phyloP scores from a whole-genome alignment of 2,329 filamentous ascomycete genomes.

The Fusarium proliferatum region DNA sequence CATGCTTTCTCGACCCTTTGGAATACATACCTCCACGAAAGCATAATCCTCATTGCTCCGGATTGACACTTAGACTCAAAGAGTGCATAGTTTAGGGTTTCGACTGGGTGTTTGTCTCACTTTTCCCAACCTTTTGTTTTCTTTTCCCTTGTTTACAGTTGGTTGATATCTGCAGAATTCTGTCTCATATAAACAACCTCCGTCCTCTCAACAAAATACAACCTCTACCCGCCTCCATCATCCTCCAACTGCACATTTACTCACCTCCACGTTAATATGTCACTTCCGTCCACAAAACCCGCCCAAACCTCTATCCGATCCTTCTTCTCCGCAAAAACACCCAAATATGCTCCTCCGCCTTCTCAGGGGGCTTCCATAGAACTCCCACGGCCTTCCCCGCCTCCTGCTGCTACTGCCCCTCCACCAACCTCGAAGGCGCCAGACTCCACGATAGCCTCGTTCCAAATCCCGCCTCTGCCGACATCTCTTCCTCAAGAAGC shows the following conservation, averaged over 20 bases:
- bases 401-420: slow-evolving; percentile 43
- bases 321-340: slow-evolving; percentile 66
- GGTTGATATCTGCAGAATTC: background rate
- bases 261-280: slow-evolving; percentile 47
- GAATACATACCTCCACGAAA: slow-evolving; percentile 27
- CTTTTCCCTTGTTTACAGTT: background rate
- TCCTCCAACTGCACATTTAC: background rate
- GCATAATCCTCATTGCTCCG: slow-evolving; percentile 9
- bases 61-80: background rate
- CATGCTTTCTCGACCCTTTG: slow-evolving; percentile 6
- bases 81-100: slow-evolving; percentile 3
- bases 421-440: slow-evolving; percentile 43
- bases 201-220: background rate
- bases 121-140: slow-evolving; percentile 1
- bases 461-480: slow-evolving; percentile 47
- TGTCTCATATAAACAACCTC: background rate
- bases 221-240: background rate
- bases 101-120: slow-evolving; percentile 2
- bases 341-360: slow-evolving; percentile 52
- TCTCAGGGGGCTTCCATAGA: slow-evolving; percentile 36
- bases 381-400: slow-evolving; percentile 31
- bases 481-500: slow-evolving; percentile 59
- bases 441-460: slow-evolving; percentile 8
- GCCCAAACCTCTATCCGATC: slow-evolving; percentile 69
- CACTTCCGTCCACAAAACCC: slow-evolving; percentile 53